Percentiles rank a stretch among this genome's conserved stretches.
Conservation (phyloP, 129 eudicot species). For the Flaveria bidentis region DNA sequence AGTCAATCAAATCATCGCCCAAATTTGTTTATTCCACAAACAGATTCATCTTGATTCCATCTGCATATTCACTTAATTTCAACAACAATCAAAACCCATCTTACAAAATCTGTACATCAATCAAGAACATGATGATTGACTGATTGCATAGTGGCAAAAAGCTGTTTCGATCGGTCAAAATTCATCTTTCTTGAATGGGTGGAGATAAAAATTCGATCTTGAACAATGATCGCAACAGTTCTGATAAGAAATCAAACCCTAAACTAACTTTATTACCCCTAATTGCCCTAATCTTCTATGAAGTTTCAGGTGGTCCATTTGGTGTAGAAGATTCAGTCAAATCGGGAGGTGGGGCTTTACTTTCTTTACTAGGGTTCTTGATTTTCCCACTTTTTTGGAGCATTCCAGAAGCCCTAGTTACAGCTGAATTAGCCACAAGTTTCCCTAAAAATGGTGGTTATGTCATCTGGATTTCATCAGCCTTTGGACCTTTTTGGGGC, state of each 20-base stretch:
- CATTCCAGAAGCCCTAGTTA: constrained; percentile 85
- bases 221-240: constrained; percentile 25
- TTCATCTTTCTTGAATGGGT: constrained; percentile 38
- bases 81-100: constrained; percentile 13
- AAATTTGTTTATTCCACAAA: constrained; percentile 7
- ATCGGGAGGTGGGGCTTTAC: constrained; percentile 86
- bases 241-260: constrained; percentile 46
- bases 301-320: constrained; percentile 94
- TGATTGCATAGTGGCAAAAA: constrained; percentile 10
- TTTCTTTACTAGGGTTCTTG: constrained; percentile 77
- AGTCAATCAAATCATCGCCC: constrained; percentile 26
- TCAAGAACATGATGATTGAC: constrained; percentile 17
- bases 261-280: constrained; percentile 68
- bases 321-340: constrained; percentile 90
- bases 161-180: constrained; percentile 9
- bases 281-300: constrained; percentile 82
- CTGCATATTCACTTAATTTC: not conserved
- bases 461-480: constrained; percentile 89
- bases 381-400: constrained; percentile 89
- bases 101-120: not conserved
- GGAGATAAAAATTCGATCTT: constrained; percentile 25
- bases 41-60: constrained; percentile 12
- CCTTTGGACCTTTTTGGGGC: constrained; percentile 95
- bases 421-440: constrained; percentile 86
- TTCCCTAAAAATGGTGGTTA: constrained; percentile 94